Conservation (phyloP, 1,284 basidiomycete species). For the Leucoagaricus sp. region DNA sequence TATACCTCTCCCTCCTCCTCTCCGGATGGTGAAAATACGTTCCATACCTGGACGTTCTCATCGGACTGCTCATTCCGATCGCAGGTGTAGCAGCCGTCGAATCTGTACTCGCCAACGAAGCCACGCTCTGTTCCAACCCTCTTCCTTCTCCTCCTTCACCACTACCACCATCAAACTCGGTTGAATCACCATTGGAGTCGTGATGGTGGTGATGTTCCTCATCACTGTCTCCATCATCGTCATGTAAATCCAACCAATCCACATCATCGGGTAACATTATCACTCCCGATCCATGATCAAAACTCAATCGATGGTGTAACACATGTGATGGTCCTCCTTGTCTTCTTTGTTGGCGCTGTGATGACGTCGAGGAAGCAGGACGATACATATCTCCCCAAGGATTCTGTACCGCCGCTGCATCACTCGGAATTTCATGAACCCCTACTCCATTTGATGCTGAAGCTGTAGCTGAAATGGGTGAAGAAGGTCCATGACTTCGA, state of each 20-base stretch:
- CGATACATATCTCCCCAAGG: slow-evolving; percentile 10
- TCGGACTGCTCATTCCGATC: slow-evolving; percentile 12
- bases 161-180: background rate
- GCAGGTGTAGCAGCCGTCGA: slow-evolving; percentile 17
- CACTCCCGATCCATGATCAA: slow-evolving; percentile 78
- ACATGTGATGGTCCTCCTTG: slow-evolving; percentile 5
- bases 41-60: slow-evolving; percentile 50
- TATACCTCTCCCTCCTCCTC: slow-evolving; percentile 53
- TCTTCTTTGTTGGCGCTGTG: background rate
- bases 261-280: slow-evolving; percentile 82
- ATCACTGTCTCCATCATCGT: slow-evolving; percentile 37
- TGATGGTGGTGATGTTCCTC: slow-evolving; percentile 23
- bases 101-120: slow-evolving; percentile 25
- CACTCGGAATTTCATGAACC: slow-evolving; percentile 1
- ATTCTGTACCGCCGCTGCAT: slow-evolving; percentile 7
- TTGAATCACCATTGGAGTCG: background rate
- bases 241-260: slow-evolving; percentile 65
- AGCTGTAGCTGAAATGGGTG: too few species aligned
- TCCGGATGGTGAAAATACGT: slow-evolving; percentile 80
- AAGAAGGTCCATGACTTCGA: background rate
- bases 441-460: background rate
- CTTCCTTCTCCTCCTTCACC: slow-evolving; percentile 20
- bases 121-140: slow-evolving; percentile 29
- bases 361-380: background rate
- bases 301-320: slow-evolving; percentile 66